Base-by-base conservation (phyloP, 164 flowering plant genomes). In the Piper longum region DNA sequence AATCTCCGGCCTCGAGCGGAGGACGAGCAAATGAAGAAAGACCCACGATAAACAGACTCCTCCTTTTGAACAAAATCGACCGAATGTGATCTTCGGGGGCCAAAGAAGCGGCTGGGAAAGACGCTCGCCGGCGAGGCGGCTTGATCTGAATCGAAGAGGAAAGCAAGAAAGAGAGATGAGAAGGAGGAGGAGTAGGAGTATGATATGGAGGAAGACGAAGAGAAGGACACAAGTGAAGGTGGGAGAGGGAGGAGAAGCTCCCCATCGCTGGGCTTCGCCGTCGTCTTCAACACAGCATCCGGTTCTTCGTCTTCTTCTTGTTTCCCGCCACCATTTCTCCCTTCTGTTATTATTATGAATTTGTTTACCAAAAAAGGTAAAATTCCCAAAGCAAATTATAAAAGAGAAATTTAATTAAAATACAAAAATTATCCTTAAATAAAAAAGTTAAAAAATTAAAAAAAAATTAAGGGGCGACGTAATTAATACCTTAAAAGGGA, bases 41-140 rank as follows among this genome's bases (percentile, higher is more conserved):
- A 70, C 92, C 95, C 80, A 86, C 51, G 60, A 86, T 59, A n/a
- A 87, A 57, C 71, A 87, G 43, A 40, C 74, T 76, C 66, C 85
- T 83, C 72, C 86, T 81, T 63, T 69, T 67, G 67, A 64, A 51
- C 69, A 41, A 71, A 61, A 43, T 66, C n/a, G 36, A 36, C 66
- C 74, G 74, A 41, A 57, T 67, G 9, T 69, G 51, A 51, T 70
- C 70, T 16, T 74, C 77, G 2, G 41, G 77, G 55, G 57, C 57
- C 66, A 69, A 8, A 45, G 67, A 74, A 66, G 81, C 83, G 72
- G 71, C 70, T 56, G 71, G 58, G 5, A 64, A 45, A 41, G 66
- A 71, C 56, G 56, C 66, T 70, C 67, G 61, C 40, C 48, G 65
- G 67, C 62, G 59, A 14, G 57, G 71, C 77, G 72, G 78, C 68